These are phyloP conservation scores for Gymnopilus dilepis DNA, from an alignment of 768 basidiomycete species.

Conservation along the genomic window DNA sequence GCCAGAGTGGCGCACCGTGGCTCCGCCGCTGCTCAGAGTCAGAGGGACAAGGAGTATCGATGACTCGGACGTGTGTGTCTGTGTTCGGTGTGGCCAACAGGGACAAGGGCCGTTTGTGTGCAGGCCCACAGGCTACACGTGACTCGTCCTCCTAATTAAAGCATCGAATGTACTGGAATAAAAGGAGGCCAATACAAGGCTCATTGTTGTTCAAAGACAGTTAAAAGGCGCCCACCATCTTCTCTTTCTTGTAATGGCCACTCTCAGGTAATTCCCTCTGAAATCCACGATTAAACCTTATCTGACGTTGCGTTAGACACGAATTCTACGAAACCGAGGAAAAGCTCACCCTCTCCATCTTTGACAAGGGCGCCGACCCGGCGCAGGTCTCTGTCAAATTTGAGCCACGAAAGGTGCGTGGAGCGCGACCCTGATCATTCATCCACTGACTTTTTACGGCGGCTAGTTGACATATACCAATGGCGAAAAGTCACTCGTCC, in stretches of 20 bases:
- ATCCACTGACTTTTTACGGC: not conserved
- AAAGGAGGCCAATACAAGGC: constrained; percentile 10
- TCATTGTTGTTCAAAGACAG: not conserved
- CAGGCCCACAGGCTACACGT: constrained; percentile 20
- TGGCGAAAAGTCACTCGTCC: constrained; percentile 69
- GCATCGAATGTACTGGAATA: constrained; percentile 45
- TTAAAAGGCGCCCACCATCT: not conserved
- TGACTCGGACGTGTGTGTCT: not conserved
- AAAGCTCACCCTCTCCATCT: constrained; percentile 71
- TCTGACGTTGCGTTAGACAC: constrained; percentile 51
- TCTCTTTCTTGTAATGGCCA: constrained; percentile 33
- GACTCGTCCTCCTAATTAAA: constrained; percentile 18
- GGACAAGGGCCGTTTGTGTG: not conserved
- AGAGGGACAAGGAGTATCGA: not conserved
- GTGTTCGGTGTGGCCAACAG: not conserved
- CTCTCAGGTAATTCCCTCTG: constrained; percentile 36
- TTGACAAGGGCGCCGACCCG: constrained; percentile 78
- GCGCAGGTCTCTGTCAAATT: constrained; percentile 65
- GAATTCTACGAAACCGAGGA: constrained; percentile 92
- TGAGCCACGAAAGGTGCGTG: constrained; percentile 63
- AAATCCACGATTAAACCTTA: not conserved
- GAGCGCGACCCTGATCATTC: not conserved
- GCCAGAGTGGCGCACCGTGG: not conserved
- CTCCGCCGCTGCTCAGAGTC: too few relatives aligned
- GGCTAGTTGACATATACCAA: constrained; percentile 63